Evolutionary conservation across 1,284 basidiomycete species (phyloP).

Genomic region (Fomitopsis betulina): DNA sequence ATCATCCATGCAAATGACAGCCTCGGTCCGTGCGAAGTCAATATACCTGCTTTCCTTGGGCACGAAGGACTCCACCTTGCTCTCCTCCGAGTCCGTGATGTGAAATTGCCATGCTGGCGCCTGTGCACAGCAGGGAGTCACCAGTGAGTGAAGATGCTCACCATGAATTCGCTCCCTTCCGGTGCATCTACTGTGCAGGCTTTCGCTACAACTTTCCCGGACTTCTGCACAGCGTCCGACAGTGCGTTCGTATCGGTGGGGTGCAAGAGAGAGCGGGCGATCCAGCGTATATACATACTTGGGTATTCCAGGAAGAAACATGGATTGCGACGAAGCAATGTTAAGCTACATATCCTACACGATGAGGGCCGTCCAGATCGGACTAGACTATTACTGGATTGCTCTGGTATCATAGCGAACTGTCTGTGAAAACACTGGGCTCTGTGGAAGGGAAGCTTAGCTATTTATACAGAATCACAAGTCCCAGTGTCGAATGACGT

Average conservation of each 20-base stretch:
- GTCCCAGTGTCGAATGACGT: neutral
- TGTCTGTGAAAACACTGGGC: neutral
- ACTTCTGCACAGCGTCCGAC: neutral
- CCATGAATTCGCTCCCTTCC: no score
- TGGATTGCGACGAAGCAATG: neutral
- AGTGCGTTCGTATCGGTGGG: no score
- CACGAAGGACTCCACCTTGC: neutral
- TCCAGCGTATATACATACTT: no score
- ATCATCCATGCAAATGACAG: no score
- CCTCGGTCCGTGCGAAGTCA: no score
- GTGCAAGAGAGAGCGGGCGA: no score
- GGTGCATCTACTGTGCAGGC: neutral
- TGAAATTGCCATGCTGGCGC: neutral
- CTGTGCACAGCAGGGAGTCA: no score
- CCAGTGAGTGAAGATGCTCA: neutral
- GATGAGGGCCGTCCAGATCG: neutral
- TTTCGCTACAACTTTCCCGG: neutral
- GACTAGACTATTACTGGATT: neutral
- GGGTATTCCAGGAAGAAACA: neutral
- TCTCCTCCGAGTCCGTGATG: neutral
- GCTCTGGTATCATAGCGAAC: neutral
- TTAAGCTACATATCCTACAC: neutral
- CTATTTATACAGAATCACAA: slow-evolving; percentile 2
- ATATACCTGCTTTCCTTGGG: neutral
- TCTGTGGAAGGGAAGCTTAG: neutral